Percentiles rank a stretch among this genome's conserved stretches.
These are phyloP conservation scores for Sicyos edulis DNA, from an alignment of 306 rosid genomes.

Conservation along the genomic window DNA sequence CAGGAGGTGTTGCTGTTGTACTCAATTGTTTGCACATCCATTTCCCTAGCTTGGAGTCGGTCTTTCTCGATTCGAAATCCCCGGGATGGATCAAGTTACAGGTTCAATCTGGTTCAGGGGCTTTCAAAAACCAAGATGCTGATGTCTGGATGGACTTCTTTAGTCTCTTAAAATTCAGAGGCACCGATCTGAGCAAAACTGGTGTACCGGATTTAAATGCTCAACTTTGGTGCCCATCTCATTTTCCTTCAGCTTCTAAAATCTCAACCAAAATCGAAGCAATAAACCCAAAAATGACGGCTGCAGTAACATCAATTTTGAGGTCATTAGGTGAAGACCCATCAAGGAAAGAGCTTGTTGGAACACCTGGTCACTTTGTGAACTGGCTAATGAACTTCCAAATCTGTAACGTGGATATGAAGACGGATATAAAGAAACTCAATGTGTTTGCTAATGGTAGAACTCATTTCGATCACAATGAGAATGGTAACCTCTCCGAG, in stretches of 20 bases:
- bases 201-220: slow-evolving; percentile 30
- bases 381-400: slow-evolving; percentile 78
- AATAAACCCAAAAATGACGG: slow-evolving; percentile 43
- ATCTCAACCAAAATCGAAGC: slow-evolving; percentile 39
- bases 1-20: slow-evolving; percentile 78
- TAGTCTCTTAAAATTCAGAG: slow-evolving; percentile 67
- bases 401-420: slow-evolving; percentile 51
- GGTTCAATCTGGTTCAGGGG: slow-evolving; percentile 76
- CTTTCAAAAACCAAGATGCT: slow-evolving; percentile 50
- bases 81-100: slow-evolving; percentile 55
- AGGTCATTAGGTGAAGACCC: slow-evolving; percentile 92
- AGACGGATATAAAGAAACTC: slow-evolving; percentile 33
- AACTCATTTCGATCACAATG: slow-evolving; percentile 26
- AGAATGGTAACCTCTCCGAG: slow-evolving; percentile 28
- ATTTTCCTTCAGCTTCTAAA: slow-evolving; percentile 31
- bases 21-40: slow-evolving; percentile 71
- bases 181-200: slow-evolving; percentile 36
- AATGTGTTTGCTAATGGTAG: slow-evolving; percentile 41
- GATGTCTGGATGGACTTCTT: slow-evolving; percentile 64
- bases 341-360: slow-evolving; percentile 61
- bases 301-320: slow-evolving; percentile 69
- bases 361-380: slow-evolving; percentile 75
- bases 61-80: slow-evolving; percentile 48
- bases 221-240: slow-evolving; percentile 69
- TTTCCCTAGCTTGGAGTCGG: slow-evolving; percentile 57